Base-by-base conservation (phyloP, 345 rosid genomes). In the Odontarrhena argentea region DNA sequence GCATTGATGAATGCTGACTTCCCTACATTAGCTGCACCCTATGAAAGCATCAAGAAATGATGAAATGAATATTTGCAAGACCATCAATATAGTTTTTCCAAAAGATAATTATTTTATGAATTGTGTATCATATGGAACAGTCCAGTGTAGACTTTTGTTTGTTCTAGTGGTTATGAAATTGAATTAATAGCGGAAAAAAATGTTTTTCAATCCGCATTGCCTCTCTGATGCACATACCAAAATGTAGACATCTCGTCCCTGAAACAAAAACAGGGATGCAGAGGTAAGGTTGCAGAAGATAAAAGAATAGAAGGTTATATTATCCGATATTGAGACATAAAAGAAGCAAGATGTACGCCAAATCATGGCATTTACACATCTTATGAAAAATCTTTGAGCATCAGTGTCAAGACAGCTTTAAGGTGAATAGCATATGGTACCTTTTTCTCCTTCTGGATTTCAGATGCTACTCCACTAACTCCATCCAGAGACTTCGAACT, bases 11-110 rank as follows among this genome's bases (percentile, higher is more conserved):
- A 93, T 62, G 97, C 98, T 63, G 98, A 90, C 82, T 93, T 93
- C 58, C 98, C 98, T 60, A 93, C 98, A 73, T 93, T 93, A 45
- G 97, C 98, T 49, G 98, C 81, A 45, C 98, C 98, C 98, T 93
- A 75, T 5, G 40, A 58, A 63, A 64, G 32, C 46, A 58, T 64
- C 12, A 37, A 44, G 4, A 37, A 36, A n/a, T 56, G 37, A 63
- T 26, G 18, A 42, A 18, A 34, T 41, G 15, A 40, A 55, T 63
- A 56, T 55, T 41, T 63, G 9, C 35, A 7, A 44, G n/a, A 44
- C 44, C 3, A 8, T 3, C 30, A 35, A 7, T 45, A 9, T 46
- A 44, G 34, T 45, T 54, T 15, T 14, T 35, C 9, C 4, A 63
- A 1, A 14, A 14, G n/a, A 66, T 8, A 43, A n/a, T 1, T 44